Evolutionary conservation across 1,139 yeast genomes (phyloP), one percentile per base, ranked within the genome.

Genomic region (Tardiomyces blankii): DNA sequence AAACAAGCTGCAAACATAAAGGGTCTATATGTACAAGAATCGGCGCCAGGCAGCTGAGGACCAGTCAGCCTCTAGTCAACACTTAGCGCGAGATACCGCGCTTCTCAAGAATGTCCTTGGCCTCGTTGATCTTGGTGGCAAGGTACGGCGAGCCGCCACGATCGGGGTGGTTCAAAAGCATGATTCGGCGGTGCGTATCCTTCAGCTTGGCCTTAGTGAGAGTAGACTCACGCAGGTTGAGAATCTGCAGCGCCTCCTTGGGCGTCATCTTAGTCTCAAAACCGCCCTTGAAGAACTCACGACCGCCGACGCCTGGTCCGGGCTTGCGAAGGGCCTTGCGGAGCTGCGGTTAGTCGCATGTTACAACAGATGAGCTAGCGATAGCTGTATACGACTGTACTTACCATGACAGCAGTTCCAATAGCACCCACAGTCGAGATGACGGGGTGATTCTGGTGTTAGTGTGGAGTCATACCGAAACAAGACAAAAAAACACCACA

Each of bases 91-190:
- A 21, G 7, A 21, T 21, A 8, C 28, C 41, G 3, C 41, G 78
- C 69, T 87, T 88, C 56, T 86, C 94, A 61, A 91, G 73, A 62
- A 88, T 82, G 59, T 88, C 96, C 66, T 91, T 91, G 46, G 98
- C 97, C 68, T 91, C 97, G 64, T 91, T 91, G 55, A 91, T 88
- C 72, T 91, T 91, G 43, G 97, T 89, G 50, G 98, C 98, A 61
- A 91, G 66, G 60, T 78, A 89, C 38, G 97, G 91, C 18, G 95
- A 84, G 9, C 98, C 98, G 44, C 98, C 98, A 62, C 93, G 85
- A 69, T 91, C 98, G 12, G 98, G 98, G 63, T 91, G 98, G 68
- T 91, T 91, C 44, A 89, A 78, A 63, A 91, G 72, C 96, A 91
- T 88, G 69, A 86, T 84, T 62, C 76, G 78, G 68, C 98, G 79